Conservation (phyloP, 2,329 filamentous ascomycete species). For the Podosphaera xanthii region DNA sequence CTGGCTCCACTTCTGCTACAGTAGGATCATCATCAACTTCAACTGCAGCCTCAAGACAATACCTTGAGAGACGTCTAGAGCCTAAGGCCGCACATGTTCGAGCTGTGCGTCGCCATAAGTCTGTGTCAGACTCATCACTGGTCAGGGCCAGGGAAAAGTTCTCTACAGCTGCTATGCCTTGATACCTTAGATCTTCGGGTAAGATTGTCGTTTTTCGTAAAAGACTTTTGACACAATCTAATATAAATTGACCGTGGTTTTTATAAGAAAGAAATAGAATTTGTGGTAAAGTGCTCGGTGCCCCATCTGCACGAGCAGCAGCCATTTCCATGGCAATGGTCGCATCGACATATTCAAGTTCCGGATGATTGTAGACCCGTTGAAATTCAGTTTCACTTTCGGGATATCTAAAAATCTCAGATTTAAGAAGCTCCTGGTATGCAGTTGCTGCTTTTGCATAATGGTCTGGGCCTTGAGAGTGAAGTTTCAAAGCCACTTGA, state of each 20-base stretch:
- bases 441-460: constrained; percentile 58
- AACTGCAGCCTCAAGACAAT: constrained; percentile 41
- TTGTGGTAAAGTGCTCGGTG: constrained; percentile 63
- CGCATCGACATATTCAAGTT: constrained; percentile 25
- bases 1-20: constrained; percentile 36
- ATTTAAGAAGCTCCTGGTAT: constrained; percentile 67
- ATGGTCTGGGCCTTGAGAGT: constrained; percentile 60
- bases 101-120: constrained; percentile 37
- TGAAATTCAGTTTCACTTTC: constrained; percentile 73
- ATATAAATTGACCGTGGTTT: constrained; percentile 74
- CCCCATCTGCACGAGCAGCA: constrained; percentile 44
- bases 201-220: constrained; percentile 20
- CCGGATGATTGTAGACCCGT: constrained; percentile 35
- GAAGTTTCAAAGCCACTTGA: constrained; percentile 71
- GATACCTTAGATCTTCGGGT: constrained; percentile 15
- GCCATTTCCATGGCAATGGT: constrained; percentile 27
- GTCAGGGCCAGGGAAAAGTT: constrained; percentile 36
- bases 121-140: constrained; percentile 42
- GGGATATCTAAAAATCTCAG: constrained; percentile 82
- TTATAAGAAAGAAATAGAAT: constrained; percentile 87
- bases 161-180: constrained; percentile 23
- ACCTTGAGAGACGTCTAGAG: constrained; percentile 33
- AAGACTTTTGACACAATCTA: constrained; percentile 46
- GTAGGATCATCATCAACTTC: constrained; percentile 45
- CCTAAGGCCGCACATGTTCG: constrained; percentile 34